Evolutionary conservation across 208 protist genomes (phyloP), one percentile per base, ranked within the genome.

Genomic region (Leptomonas pyrrhocoris): DNA sequence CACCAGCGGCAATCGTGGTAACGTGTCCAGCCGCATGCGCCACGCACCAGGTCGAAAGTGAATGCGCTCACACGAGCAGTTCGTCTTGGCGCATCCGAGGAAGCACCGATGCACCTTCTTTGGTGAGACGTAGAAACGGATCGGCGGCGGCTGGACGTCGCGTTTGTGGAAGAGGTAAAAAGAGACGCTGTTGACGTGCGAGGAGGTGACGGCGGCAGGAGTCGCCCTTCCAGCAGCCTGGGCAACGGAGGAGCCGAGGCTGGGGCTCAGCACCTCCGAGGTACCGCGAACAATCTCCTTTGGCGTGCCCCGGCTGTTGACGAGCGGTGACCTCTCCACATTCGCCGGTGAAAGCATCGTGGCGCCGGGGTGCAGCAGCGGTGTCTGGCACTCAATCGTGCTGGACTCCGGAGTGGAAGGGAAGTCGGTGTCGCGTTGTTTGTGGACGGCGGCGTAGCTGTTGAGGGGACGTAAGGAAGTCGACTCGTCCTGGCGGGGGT

Each of bases 91-190:
- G 69, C 90, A 95, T 7, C 90, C 67, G 5, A 77, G 62, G 73
- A 93, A 95, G 68, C 88, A 94, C 50, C 68, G 82, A 53, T 80
- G 80, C 45, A 94, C 67, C 63, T 94, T 90, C 61, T 82, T 89
- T 36, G 71, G 66, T 8, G 82, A 80, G 9, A 93, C 63, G 53
- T 84, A 83, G 66, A 81, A 88, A 59, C 88, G 89, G n/a, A 94
- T 60, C 21, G 77, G 76, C 46, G 90, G 90, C 23, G 90, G 85
- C 43, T 75, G 62, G 2, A 95, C 81, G 65, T 95, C 88, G 42
- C 72, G 64, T 67, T 89, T 89, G 40, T 70, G 75, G 42, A 84
- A 88, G 25, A 95, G 72, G 73, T 83, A 93, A 58, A 93, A 95
- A 9, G 64, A 34, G 2, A 86, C 56, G 16, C 58, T 50, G 19